These are phyloP conservation scores for Fimicolochytrium jonesii DNA, from an alignment of 192 early-diverging fungal genomes.

Conservation along the genomic window DNA sequence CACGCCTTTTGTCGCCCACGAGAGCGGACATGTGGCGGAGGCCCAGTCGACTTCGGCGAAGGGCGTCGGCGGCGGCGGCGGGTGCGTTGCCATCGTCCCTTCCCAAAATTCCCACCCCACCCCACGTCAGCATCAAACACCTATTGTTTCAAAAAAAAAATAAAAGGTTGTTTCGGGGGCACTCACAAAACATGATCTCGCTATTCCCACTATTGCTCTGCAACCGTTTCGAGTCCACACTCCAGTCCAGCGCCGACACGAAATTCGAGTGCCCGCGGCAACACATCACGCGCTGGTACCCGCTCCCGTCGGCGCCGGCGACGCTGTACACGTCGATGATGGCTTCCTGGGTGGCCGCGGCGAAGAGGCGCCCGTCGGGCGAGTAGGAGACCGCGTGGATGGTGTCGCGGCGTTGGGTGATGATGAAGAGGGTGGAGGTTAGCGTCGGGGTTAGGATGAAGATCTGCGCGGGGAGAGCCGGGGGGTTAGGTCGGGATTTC, in stretches of 20 bases:
- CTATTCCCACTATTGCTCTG: slow-evolving; percentile 25
- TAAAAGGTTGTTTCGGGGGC: too few species aligned
- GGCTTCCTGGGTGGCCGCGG: slow-evolving; percentile 27
- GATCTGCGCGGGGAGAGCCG: slow-evolving; percentile 17
- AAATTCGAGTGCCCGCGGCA: slow-evolving; percentile 25
- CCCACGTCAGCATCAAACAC: too few species aligned
- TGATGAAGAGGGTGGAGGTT: slow-evolving; percentile 4
- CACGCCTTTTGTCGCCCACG: slow-evolving; percentile 26
- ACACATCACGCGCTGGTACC: slow-evolving; percentile 29
- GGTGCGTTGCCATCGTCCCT: slow-evolving; percentile 22
- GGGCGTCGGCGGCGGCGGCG: not conserved
- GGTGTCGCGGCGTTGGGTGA: slow-evolving; percentile 23
- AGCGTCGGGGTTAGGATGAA: slow-evolving; percentile 25
- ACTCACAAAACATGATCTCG: slow-evolving; percentile 35
- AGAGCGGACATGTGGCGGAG: slow-evolving; percentile 16
- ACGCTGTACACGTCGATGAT: slow-evolving; percentile 30
- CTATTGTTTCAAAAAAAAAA: too few species aligned
- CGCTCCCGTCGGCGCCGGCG: not conserved
- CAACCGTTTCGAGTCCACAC: slow-evolving; percentile 12
- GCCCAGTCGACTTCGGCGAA: slow-evolving; percentile 28
- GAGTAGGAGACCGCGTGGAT: slow-evolving; percentile 30
- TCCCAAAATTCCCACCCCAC: too few species aligned
- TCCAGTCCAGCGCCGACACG: slow-evolving; percentile 19
- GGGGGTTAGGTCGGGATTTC: not conserved
- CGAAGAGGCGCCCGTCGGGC: slow-evolving; percentile 25